A percentile compares a stretch with the other conserved stretches of the same genome.
Evolutionary conservation across 352 stramenopile species (phyloP).

Genomic region (Hyaloperonospora arabidopsidis): DNA sequence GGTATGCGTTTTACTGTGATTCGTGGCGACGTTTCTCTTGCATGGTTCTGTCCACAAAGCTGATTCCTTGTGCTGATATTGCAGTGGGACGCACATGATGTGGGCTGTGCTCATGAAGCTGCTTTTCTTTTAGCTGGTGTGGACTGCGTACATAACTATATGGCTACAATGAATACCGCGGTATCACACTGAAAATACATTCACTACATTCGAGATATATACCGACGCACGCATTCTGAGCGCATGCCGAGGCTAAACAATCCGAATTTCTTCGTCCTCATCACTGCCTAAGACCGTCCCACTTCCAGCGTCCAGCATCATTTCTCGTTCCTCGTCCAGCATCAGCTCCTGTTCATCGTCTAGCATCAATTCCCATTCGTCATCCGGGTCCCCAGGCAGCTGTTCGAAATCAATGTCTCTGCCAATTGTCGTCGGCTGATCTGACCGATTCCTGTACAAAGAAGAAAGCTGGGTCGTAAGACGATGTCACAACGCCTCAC

Average conservation of each 20-base stretch:
- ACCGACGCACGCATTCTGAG: background rate
- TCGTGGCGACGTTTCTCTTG: too few species aligned
- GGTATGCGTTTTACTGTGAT: conserved; percentile 27
- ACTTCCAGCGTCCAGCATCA: conserved; percentile 45
- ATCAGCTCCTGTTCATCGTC: conserved; percentile 37
- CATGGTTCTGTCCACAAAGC: background rate
- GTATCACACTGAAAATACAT: conserved; percentile 12
- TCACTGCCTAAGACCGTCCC: conserved; percentile 34
- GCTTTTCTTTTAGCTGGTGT: conserved; percentile 64
- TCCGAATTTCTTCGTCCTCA: conserved; percentile 23
- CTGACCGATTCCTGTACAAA: conserved; percentile 44
- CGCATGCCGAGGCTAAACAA: conserved; percentile 22
- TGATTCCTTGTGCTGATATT: conserved; percentile 8
- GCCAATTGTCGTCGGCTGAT: conserved; percentile 35
- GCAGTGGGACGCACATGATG: conserved; percentile 65
- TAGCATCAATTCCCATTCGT: conserved; percentile 44
- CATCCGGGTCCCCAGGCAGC: conserved; percentile 29
- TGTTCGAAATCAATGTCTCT: conserved; percentile 62
- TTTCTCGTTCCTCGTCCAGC: conserved; percentile 37
- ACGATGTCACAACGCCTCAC: background rate
- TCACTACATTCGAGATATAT: conserved; percentile 13
- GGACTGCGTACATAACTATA: conserved; percentile 20
- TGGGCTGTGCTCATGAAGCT: conserved; percentile 84
- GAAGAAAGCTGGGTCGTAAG: conserved; percentile 1
- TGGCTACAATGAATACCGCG: conserved; percentile 3